Conservation (phyloP, 768 basidiomycete species). For the Lactarius sp. region DNA sequence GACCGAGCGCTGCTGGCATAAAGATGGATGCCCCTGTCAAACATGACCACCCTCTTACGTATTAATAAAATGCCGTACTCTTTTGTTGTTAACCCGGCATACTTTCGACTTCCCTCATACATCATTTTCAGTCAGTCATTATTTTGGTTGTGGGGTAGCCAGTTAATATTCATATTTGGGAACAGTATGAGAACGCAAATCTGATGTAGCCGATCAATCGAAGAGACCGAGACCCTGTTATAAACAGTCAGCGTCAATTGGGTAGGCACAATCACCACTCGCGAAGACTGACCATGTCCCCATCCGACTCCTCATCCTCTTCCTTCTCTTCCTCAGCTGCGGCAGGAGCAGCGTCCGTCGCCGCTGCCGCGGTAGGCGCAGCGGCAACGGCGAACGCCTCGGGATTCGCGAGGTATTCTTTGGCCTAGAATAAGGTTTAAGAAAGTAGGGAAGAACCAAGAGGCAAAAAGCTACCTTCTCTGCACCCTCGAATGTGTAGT, state of each 20-base stretch:
- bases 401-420: conserved; percentile 96
- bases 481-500: conserved; percentile 90
- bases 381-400: conserved; percentile 92
- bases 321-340: conserved; percentile 63
- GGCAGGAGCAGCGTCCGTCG: conserved; percentile 51
- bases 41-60: not conserved
- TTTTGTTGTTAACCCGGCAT: conserved; percentile 1
- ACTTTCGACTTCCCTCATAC: not conserved
- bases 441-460: conserved; percentile 30
- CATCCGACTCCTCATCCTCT: conserved; percentile 81
- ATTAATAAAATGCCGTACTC: not conserved
- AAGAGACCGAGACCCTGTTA: conserved; percentile 89
- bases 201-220: conserved; percentile 47
- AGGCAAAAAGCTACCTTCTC: conserved; percentile 65
- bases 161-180: conserved; percentile 7
- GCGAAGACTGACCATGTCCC: conserved; percentile 68
- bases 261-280: not conserved
- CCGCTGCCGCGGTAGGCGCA: conserved; percentile 48
- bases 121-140: not conserved
- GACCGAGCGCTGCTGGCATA: not conserved
- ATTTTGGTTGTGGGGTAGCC: not conserved
- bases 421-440: conserved; percentile 53
- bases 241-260: conserved; percentile 17
- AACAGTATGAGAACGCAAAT: not conserved
- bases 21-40: not conserved